Evolutionary conservation across 768 basidiomycete genomes (phyloP).

Genomic region (Kwoniella dejecticola): DNA sequence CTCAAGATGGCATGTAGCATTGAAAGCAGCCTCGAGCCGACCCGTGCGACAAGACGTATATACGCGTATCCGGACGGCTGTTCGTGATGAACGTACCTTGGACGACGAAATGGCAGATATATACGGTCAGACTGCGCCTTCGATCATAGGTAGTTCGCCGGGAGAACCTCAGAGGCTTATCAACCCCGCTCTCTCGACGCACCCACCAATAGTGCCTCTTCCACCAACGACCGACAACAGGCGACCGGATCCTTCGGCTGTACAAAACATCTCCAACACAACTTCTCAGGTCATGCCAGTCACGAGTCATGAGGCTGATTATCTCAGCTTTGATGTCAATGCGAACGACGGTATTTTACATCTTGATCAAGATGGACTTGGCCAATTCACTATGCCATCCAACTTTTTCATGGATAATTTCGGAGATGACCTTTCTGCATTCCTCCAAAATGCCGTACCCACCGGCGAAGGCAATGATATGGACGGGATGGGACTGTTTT

Average conservation of each 20-base stretch:
- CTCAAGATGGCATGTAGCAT: constrained; percentile 16
- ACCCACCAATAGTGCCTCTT: not conserved
- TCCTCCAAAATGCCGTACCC: constrained; percentile 20
- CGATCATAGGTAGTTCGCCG: constrained; percentile 14
- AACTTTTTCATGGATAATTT: constrained; percentile 24
- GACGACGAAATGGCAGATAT: constrained; percentile 26
- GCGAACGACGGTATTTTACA: not conserved
- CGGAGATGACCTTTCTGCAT: constrained; percentile 27
- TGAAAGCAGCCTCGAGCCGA: constrained; percentile 3
- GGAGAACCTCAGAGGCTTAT: not conserved
- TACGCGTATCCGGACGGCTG: constrained; percentile 12
- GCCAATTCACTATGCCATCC: not conserved
- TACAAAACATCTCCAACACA: not conserved
- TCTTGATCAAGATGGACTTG: not conserved
- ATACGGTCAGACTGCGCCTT: constrained; percentile 17
- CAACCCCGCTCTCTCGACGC: not conserved
- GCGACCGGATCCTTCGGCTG: not conserved
- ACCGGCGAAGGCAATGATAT: constrained; percentile 10
- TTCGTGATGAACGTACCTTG: constrained; percentile 18
- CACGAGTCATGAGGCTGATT: not conserved
- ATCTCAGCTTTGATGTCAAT: not conserved
- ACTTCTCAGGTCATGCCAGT: too few relatives aligned
- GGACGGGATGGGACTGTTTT: constrained; percentile 4
- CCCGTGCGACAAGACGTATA: constrained; percentile 2
- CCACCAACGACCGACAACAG: not conserved